Evolutionary conservation across 2,329 filamentous ascomycete genomes (phyloP).

Genomic region (Graphiopsis chlorocephala): DNA sequence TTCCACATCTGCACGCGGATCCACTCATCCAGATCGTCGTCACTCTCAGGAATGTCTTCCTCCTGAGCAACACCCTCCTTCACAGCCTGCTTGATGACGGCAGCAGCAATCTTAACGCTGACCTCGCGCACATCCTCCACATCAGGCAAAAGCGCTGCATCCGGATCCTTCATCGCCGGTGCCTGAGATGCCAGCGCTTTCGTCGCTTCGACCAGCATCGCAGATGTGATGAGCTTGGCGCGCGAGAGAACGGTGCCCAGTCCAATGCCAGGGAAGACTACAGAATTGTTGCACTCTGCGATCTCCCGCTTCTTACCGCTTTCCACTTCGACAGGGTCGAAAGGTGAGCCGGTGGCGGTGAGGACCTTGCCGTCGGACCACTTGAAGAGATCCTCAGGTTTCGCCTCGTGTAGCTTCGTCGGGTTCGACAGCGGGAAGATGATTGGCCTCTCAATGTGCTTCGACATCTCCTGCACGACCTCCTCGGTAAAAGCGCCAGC

Average conservation of each 20-base stretch:
- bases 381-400: slow-evolving; percentile 68
- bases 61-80: slow-evolving; percentile 66
- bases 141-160: slow-evolving; percentile 69
- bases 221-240: slow-evolving; percentile 64
- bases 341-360: slow-evolving; percentile 81
- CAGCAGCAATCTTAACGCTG: slow-evolving; percentile 72
- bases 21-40: slow-evolving; percentile 61
- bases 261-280: slow-evolving; percentile 81
- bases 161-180: slow-evolving; percentile 65
- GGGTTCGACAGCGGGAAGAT: slow-evolving; percentile 86
- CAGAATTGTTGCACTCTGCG: slow-evolving; percentile 86
- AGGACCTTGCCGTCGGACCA: slow-evolving; percentile 79
- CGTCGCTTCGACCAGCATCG: slow-evolving; percentile 79
- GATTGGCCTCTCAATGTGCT: slow-evolving; percentile 72
- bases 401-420: slow-evolving; percentile 77
- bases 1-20: slow-evolving; percentile 79
- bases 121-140: slow-evolving; percentile 71
- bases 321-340: slow-evolving; percentile 65
- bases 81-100: slow-evolving; percentile 69
- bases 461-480: slow-evolving; percentile 71
- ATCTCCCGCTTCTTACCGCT: slow-evolving; percentile 53
- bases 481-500: slow-evolving; percentile 74
- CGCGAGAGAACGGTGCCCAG: slow-evolving; percentile 73
- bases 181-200: slow-evolving; percentile 68
- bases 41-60: slow-evolving; percentile 61